These are phyloP conservation scores for Trichosporon sp. DNA, from an alignment of 1,284 basidiomycete species.

Conservation along the genomic window DNA sequence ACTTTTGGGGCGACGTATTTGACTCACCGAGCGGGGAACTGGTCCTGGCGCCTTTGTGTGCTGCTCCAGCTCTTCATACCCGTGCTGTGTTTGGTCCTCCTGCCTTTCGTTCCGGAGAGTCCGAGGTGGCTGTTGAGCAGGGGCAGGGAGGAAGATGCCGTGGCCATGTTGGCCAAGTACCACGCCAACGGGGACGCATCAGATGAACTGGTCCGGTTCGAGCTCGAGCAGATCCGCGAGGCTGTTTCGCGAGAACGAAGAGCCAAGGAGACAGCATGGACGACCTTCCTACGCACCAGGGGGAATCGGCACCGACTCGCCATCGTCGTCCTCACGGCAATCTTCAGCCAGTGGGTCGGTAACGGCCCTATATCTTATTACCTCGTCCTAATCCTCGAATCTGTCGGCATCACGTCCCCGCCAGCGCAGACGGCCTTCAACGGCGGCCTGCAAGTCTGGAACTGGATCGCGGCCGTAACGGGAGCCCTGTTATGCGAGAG, in stretches of 20 bases:
- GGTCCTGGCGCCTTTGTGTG: slow-evolving; percentile 11
- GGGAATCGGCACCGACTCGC: slow-evolving; percentile 51
- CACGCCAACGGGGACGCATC: slow-evolving; percentile 26
- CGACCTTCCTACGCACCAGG: slow-evolving; percentile 29
- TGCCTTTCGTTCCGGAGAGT: slow-evolving; percentile 15
- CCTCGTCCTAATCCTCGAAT: slow-evolving; percentile 12
- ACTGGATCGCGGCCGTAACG: slow-evolving; percentile 7
- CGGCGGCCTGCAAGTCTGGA: slow-evolving; percentile 15
- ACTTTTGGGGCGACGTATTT: slow-evolving; percentile 19
- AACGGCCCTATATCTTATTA: slow-evolving; percentile 15
- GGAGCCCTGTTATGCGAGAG: slow-evolving; percentile 5
- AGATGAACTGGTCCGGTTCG: slow-evolving; percentile 25
- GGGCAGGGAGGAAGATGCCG: slow-evolving; percentile 31
- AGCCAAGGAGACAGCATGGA: slow-evolving; percentile 2
- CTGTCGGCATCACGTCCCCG: slow-evolving; percentile 16
- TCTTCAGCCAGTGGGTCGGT: slow-evolving; percentile 27
- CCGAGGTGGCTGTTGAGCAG: slow-evolving; percentile 12
- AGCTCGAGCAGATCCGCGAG: slow-evolving; percentile 26
- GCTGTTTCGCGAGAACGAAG: slow-evolving; percentile 53
- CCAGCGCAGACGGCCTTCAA: slow-evolving; percentile 19
- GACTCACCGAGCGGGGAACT: neutral
- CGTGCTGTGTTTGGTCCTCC: neutral
- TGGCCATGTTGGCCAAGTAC: slow-evolving; percentile 28
- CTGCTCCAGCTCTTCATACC: slow-evolving; percentile 23
- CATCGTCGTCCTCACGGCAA: slow-evolving; percentile 50